These are phyloP conservation scores for Chrysosphaeria jannelii DNA, from an alignment of 2,329 filamentous ascomycete species.

Conservation along the genomic window DNA sequence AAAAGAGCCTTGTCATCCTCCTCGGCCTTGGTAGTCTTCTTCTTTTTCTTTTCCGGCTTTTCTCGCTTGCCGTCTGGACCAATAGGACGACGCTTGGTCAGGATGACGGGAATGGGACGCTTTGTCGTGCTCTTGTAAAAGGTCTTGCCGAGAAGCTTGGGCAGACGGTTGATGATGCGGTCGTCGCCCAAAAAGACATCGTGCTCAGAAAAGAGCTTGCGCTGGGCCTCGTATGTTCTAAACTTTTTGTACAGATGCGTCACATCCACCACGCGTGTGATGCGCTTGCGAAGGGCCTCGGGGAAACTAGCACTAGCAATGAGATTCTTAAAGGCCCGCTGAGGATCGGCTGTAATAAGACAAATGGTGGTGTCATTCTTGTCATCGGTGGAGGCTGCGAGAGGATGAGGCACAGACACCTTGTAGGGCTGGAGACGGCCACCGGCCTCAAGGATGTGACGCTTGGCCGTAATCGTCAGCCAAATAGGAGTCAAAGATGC, in stretches of 20 bases:
- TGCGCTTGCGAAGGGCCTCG: conserved; percentile 28
- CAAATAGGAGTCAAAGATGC: conserved; percentile 22
- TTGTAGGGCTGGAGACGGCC: conserved; percentile 47
- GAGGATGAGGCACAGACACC: conserved; percentile 46
- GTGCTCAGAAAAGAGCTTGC: conserved; percentile 60
- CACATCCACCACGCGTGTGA: conserved; percentile 52
- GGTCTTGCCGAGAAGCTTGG: conserved; percentile 57
- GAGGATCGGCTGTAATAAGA: conserved; percentile 44
- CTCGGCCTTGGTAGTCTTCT: conserved; percentile 27
- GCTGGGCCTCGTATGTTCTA: conserved; percentile 60
- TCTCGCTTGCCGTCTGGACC: conserved; percentile 25
- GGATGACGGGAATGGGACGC: conserved; percentile 55
- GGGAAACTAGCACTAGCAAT: conserved; percentile 47
- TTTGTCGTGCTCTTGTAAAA: conserved; percentile 70
- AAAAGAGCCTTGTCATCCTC: conserved; percentile 50
- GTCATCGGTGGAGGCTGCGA: conserved; percentile 12
- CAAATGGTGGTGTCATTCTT: conserved; percentile 42
- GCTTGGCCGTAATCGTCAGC: conserved; percentile 33
- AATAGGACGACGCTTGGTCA: conserved; percentile 31
- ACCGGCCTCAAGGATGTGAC: conserved; percentile 37
- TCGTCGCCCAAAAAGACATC: conserved; percentile 88
- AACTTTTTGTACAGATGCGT: conserved; percentile 58
- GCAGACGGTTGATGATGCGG: conserved; percentile 44
- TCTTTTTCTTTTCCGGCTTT: conserved; percentile 22
- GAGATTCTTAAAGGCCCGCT: conserved; percentile 74